phyloP scores from a whole-genome alignment of 2,329 filamentous ascomycete genomes.

The Fusarium camptoceras region DNA sequence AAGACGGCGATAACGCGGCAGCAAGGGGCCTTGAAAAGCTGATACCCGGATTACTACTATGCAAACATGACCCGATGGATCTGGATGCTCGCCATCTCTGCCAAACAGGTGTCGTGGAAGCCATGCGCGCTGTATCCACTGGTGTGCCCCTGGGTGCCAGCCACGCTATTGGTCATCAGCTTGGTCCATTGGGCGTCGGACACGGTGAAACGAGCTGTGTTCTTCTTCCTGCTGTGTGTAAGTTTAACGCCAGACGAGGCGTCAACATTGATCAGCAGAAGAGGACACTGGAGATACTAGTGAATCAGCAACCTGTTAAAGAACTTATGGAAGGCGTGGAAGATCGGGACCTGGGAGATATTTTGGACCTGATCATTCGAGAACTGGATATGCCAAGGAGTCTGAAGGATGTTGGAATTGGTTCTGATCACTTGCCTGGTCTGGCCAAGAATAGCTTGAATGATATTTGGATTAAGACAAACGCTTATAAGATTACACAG shows the following conservation, averaged over 20 bases:
- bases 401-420: slow-evolving; percentile 1
- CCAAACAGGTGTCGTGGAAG: neutral
- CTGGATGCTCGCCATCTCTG: slow-evolving; percentile 14
- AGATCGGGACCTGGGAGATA: neutral
- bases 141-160: slow-evolving; percentile 17
- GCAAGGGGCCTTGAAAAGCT: neutral
- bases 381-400: slow-evolving; percentile 7
- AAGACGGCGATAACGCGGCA: neutral
- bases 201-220: slow-evolving; percentile 22
- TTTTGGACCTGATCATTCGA: slow-evolving; percentile 10
- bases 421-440: neutral
- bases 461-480: slow-evolving; percentile 19
- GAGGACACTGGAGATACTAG: neutral
- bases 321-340: neutral
- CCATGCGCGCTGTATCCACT: slow-evolving; percentile 18
- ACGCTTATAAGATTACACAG: slow-evolving; percentile 8
- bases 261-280: neutral
- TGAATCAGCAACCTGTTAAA: neutral
- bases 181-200: slow-evolving; percentile 7
- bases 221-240: slow-evolving; percentile 18
- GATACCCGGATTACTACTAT: neutral
- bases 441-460: slow-evolving; percentile 15
- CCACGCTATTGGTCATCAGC: slow-evolving; percentile 24
- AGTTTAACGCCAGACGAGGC: slow-evolving; percentile 2
- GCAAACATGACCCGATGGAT: slow-evolving; percentile 2